Base-by-base conservation (phyloP, 352 stramenopile genomes). In the Aphanomyces invadans region DNA sequence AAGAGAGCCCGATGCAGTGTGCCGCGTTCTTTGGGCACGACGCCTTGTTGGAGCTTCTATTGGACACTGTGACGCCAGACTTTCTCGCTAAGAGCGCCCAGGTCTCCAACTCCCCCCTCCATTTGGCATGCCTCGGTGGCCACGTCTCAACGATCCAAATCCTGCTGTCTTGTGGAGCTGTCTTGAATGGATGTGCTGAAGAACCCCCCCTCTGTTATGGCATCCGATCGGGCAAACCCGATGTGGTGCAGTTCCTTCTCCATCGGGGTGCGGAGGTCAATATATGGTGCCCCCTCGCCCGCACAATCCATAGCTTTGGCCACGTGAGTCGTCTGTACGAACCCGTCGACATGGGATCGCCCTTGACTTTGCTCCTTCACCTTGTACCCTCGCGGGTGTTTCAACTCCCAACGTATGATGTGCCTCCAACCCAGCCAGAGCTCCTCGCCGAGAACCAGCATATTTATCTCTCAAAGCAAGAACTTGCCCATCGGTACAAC, bases 121-220 rank as follows among this genome's bases (percentile, higher is more conserved):
- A 67, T 25, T 57, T 67, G 60, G 60, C 60, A 15, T 59, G 60
- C 54, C 49, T 67, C 21, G 38, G 39, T 11, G 60, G 60, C 33
- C 49, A 67, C 38, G 11, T 67, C 29, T 28, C 19, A 10, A 67
- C 42, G 11, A 28, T 67, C 7, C 42, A 67, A 32, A 42, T 57
- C n/a, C 49, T 67, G 0, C n/a, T 67, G 10, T 36, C 60, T 7
- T 28, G 60, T 2, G 60, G 60, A 4, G 60, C 60, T 3, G 28
- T 26, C 5, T 10, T 67, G 26, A 49, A 67, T 32, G 42, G 15
- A 7, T 67, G 60, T 42, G 49, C 38, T n/a, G 42, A 52, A 15
- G 60, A 67, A 32, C 44, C 60, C 10, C 60, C 60, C 23, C 38
- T 67, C 38, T 67, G 49, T 28, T 67, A 32, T 57, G 60, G 38